Percentiles rank a stretch among this genome's conserved stretches.
Evolutionary conservation across 805 yeast genomes (phyloP).

Genomic region (Tetrapisispora nanseiensis): DNA sequence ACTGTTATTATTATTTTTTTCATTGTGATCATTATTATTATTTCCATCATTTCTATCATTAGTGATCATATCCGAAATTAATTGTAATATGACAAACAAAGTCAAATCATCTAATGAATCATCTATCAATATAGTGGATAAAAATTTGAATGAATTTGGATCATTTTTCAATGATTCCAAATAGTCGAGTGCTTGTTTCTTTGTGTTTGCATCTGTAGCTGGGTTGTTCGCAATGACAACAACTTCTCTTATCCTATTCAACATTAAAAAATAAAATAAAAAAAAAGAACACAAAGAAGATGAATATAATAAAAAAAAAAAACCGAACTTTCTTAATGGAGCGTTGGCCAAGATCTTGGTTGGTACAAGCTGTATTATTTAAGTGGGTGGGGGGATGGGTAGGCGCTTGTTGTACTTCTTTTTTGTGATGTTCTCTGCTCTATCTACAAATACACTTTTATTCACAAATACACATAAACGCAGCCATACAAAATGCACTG

Average conservation of each 20-base stretch:
- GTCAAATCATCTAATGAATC: slow-evolving; percentile 21
- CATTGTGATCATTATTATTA: background rate
- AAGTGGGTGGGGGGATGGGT: too few relatives aligned
- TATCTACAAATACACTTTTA: too few relatives aligned
- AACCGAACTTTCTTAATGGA: too few relatives aligned
- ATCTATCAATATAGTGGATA: slow-evolving; percentile 19
- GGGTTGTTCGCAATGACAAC: slow-evolving; percentile 74
- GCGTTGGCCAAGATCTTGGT: too few relatives aligned
- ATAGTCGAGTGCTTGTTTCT: slow-evolving; percentile 41
- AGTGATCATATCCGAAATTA: slow-evolving; percentile 17
- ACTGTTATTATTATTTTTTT: slow-evolving; percentile 12
- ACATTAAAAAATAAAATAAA: slow-evolving; percentile 12
- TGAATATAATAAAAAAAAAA: background rate
- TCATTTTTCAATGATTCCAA: slow-evolving; percentile 22
- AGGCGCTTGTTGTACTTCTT: too few relatives aligned
- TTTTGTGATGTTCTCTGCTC: too few relatives aligned
- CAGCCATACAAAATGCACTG: too few relatives aligned
- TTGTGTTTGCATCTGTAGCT: slow-evolving; percentile 49
- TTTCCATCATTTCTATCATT: slow-evolving; percentile 1
- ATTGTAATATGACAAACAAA: slow-evolving; percentile 27
- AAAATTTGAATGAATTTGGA: slow-evolving; percentile 21
- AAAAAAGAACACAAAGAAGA: too few relatives aligned
- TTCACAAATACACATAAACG: too few relatives aligned
- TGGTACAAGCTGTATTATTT: too few relatives aligned
- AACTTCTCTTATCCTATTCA: slow-evolving; percentile 71